Conservation (phyloP, 2,329 filamentous ascomycete genomes). For the Gnomoniopsis sp. region DNA sequence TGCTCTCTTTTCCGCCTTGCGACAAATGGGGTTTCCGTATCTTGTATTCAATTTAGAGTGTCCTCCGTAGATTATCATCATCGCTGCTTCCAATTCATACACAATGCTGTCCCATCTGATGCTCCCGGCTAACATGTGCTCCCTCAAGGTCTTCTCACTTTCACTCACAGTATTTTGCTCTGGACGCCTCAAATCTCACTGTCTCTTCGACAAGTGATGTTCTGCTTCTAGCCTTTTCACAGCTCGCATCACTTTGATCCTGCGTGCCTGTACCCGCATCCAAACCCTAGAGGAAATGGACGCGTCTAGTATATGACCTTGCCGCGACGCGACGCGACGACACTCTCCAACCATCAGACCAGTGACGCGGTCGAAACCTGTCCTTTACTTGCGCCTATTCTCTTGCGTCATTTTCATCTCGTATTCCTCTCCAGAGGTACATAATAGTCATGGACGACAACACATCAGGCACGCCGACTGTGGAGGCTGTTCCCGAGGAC, state of each 20-base stretch:
- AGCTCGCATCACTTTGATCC: background rate
- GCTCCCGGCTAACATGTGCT: background rate
- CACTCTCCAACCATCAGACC: background rate
- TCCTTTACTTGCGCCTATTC: background rate
- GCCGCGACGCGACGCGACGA: background rate
- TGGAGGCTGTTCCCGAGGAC: slow-evolving; percentile 16
- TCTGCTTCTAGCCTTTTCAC: background rate
- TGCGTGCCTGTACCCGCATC: background rate
- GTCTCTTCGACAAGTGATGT: background rate
- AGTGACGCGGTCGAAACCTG: background rate
- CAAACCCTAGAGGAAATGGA: background rate
- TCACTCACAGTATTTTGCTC: background rate
- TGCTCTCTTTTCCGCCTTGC: background rate
- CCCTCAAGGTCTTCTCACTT: background rate
- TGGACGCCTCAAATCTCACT: background rate
- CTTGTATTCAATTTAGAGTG: background rate
- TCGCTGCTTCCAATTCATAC: background rate
- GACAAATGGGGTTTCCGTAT: background rate
- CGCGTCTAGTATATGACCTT: background rate
- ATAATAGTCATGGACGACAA: slow-evolving; percentile 12
- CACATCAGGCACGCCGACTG: slow-evolving; percentile 7
- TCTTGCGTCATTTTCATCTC: background rate
- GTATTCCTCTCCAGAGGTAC: no score
- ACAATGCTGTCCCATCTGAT: background rate
- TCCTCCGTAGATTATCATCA: background rate